Conservation (phyloP, 192 early-diverging fungal species). For the Umbelopsis sp. region DNA sequence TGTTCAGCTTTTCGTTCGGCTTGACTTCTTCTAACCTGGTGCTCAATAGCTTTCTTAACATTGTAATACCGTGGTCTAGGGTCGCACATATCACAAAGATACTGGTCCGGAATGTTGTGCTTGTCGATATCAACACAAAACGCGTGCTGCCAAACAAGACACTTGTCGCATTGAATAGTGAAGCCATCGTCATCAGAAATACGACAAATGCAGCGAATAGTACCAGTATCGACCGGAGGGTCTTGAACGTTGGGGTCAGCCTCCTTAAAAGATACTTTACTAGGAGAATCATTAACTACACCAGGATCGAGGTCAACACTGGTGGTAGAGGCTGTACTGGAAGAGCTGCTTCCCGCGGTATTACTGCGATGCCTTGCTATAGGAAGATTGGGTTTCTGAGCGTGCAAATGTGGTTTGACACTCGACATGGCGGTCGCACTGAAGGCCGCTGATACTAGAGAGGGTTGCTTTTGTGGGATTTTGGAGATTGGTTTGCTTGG, state of each 20-base stretch:
- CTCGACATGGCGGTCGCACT: conserved; percentile 19
- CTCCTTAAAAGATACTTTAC: neutral
- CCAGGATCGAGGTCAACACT: conserved; percentile 10
- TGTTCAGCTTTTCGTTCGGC: conserved; percentile 10
- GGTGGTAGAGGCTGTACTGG: conserved; percentile 9
- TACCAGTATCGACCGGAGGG: conserved; percentile 73
- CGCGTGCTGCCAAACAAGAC: conserved; percentile 94
- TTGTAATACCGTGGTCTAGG: conserved; percentile 61
- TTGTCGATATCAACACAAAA: conserved; percentile 77
- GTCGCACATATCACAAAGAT: conserved; percentile 84
- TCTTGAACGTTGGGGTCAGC: neutral
- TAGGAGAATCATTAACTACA: neutral
- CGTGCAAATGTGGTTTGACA: conserved; percentile 18
- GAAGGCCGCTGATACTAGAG: conserved; percentile 15
- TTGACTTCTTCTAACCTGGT: conserved; percentile 34
- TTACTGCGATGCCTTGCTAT: conserved; percentile 9
- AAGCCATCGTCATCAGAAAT: conserved; percentile 93
- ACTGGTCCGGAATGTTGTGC: conserved; percentile 81
- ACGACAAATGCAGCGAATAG: conserved; percentile 95
- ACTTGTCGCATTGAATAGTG: conserved; percentile 95
- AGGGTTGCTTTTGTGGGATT: conserved; percentile 18
- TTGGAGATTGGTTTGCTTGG: neutral
- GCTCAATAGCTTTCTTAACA: conserved; percentile 43
- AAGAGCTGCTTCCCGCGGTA: conserved; percentile 13
- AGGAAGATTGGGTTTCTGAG: conserved; percentile 7